Conservation (phyloP, 805 yeast genomes). For the Ogataea paraovalis region DNA sequence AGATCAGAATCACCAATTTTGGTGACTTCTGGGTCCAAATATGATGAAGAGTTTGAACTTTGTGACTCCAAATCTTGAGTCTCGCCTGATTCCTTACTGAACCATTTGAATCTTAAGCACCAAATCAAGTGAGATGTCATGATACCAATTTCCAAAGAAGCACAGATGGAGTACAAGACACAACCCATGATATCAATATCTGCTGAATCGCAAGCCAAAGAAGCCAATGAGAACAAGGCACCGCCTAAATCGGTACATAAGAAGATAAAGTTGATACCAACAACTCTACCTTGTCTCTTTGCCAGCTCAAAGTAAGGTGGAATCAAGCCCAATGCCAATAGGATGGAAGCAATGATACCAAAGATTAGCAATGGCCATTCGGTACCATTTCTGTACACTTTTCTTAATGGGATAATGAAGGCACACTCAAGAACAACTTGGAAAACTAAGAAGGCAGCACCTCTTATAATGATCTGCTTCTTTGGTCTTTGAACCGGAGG, state of each 20-base stretch:
- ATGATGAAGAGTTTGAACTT: not conserved
- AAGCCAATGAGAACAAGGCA: constrained; percentile 58
- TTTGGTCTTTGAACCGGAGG: constrained; percentile 42
- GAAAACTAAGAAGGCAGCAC: constrained; percentile 34
- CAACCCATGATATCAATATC: constrained; percentile 76
- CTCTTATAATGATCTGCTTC: constrained; percentile 28
- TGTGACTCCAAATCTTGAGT: constrained; percentile 2
- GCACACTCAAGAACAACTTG: constrained; percentile 43
- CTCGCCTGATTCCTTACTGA: constrained; percentile 7
- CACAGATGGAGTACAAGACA: constrained; percentile 68
- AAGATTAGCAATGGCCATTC: constrained; percentile 45
- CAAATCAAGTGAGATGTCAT: constrained; percentile 67
- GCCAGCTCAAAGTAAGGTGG: constrained; percentile 55
- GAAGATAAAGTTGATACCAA: constrained; percentile 52
- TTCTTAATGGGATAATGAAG: constrained; percentile 47
- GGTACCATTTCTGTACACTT: constrained; percentile 36
- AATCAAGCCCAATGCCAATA: constrained; percentile 46
- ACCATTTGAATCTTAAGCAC: constrained; percentile 44
- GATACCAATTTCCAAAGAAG: constrained; percentile 74
- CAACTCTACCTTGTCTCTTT: constrained; percentile 49
- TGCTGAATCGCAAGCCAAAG: constrained; percentile 47
- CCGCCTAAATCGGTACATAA: constrained; percentile 48
- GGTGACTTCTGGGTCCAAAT: constrained; percentile 4
- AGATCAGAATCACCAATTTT: not conserved
- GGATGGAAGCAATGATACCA: constrained; percentile 46